Percentiles rank a stretch among this genome's conserved stretches.
Evolutionary conservation across 1,139 yeast genomes (phyloP).

Genomic region (Candida smagusa): DNA sequence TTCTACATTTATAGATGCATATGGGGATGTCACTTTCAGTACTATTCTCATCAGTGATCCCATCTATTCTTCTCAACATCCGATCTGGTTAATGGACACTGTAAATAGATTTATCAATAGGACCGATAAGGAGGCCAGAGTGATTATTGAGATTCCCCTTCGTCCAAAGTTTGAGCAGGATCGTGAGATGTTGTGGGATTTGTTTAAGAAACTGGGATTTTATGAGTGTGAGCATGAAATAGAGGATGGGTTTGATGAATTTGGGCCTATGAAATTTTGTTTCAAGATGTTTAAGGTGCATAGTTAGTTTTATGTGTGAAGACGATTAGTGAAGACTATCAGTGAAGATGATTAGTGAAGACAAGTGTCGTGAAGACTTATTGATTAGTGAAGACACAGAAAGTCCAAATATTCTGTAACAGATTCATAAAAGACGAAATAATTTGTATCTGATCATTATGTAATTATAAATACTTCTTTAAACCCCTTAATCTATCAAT

Average conservation of each 20-base stretch:
- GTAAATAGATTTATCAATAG: conserved; percentile 43
- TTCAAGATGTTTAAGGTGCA: conserved; percentile 40
- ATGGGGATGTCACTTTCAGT: conserved; percentile 36
- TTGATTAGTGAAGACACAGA: no score
- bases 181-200: conserved; percentile 55
- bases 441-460: no score
- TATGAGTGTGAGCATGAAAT: conserved; percentile 21
- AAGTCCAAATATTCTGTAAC: no score
- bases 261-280: conserved; percentile 67
- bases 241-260: conserved; percentile 79
- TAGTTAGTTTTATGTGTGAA: not conserved
- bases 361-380: no score
- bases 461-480: conserved; percentile 46
- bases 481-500: conserved; percentile 68
- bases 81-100: conserved; percentile 64
- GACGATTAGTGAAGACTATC: no score
- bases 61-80: conserved; percentile 79
- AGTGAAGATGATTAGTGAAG: no score
- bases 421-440: no score
- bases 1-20: conserved; percentile 23
- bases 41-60: conserved; percentile 83
- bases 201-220: conserved; percentile 37
- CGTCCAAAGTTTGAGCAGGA: conserved; percentile 66
- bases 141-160: conserved; percentile 73
- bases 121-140: conserved; percentile 30